Evolutionary conservation across 306 rosid genomes (phyloP).

Genomic region (Begonia loranthoides): DNA sequence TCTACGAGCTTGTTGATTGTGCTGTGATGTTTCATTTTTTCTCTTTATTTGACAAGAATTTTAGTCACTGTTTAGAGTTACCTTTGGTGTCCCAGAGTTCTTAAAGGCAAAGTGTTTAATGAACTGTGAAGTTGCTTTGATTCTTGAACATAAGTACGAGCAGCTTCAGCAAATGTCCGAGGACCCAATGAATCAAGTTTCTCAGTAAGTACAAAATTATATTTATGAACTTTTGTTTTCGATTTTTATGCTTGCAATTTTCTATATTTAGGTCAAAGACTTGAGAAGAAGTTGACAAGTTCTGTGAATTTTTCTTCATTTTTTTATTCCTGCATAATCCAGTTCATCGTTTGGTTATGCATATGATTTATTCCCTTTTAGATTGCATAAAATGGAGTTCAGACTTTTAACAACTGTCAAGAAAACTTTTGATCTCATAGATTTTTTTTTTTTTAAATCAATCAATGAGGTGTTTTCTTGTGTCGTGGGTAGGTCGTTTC

Average conservation of each 20-base stretch:
- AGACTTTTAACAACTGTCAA: too few species aligned
- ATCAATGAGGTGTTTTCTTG: too few species aligned
- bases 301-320: neutral
- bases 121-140: slow-evolving; percentile 93
- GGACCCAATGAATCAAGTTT: slow-evolving; percentile 81
- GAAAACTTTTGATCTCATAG: too few species aligned
- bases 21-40: too few species aligned
- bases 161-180: slow-evolving; percentile 93
- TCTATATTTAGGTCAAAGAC: neutral
- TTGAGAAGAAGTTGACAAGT: neutral
- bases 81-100: slow-evolving; percentile 38
- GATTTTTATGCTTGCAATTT: neutral
- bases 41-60: neutral
- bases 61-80: neutral
- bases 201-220: slow-evolving; percentile 45
- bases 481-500: too few species aligned
- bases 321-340: neutral
- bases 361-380: too few species aligned
- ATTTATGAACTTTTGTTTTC: neutral
- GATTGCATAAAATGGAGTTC: too few species aligned
- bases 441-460: too few species aligned
- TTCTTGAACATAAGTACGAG: slow-evolving; percentile 91
- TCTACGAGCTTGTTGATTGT: too few species aligned
- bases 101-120: slow-evolving; percentile 91
- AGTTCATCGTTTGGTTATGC: too few species aligned